A percentile compares a stretch with the other conserved stretches of the same genome.
These are phyloP conservation scores for Dianthus caryophyllus DNA, from an alignment of 148 eudicot species.

Conservation along the genomic window DNA sequence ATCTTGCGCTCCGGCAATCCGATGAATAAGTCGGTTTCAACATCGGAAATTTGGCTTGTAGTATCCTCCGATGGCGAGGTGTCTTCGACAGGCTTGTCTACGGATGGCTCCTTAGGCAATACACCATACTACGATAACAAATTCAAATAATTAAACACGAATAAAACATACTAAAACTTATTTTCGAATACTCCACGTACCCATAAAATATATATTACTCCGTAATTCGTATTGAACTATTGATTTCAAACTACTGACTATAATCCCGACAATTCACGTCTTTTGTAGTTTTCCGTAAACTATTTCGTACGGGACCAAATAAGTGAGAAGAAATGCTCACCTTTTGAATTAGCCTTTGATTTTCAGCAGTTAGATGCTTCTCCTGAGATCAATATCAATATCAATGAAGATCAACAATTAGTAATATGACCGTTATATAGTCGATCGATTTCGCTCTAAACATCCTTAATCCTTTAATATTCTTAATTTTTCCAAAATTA, in stretches of 20 bases:
- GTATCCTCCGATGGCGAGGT: slow-evolving; percentile 37
- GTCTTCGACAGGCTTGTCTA: slow-evolving; percentile 26
- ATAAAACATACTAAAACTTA: too few species aligned
- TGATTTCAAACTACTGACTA: too few species aligned
- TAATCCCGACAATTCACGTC: too few species aligned
- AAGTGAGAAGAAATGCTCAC: slow-evolving; percentile 14
- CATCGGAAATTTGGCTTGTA: slow-evolving; percentile 53
- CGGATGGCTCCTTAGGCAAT: slow-evolving; percentile 21
- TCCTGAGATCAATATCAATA: slow-evolving; percentile 30
- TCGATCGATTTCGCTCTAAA: too few species aligned
- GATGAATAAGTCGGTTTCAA: slow-evolving; percentile 67
- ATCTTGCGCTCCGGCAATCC: slow-evolving; percentile 53
- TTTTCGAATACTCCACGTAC: too few species aligned
- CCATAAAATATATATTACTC: too few species aligned
- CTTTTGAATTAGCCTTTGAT: slow-evolving; percentile 47
- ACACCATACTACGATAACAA: slow-evolving; percentile 19
- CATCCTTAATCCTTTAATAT: too few species aligned
- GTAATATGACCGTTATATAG: too few species aligned
- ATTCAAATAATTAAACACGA: not conserved
- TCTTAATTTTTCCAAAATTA: too few species aligned
- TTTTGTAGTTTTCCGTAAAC: too few species aligned
- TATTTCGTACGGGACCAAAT: too few species aligned
- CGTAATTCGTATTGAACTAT: too few species aligned
- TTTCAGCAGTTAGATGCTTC: slow-evolving; percentile 57
- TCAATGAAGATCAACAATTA: not conserved